Base-by-base conservation (phyloP, 2,329 filamentous ascomycete genomes). In the Aspergillus puulaauensis region DNA sequence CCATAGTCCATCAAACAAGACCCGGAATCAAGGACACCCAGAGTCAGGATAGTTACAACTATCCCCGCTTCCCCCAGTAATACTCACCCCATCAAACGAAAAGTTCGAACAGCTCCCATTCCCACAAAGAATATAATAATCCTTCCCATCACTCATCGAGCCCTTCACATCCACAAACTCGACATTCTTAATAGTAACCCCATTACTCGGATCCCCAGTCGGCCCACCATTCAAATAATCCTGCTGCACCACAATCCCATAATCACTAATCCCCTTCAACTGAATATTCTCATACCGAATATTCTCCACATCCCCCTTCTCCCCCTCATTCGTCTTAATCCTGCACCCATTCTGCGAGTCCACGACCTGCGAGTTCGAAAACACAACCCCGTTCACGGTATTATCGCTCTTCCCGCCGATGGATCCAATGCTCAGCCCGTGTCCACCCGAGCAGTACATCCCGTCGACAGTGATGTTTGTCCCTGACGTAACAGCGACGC, bases 241-340 rank as follows among this genome's bases (percentile, higher is more conserved):
- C 69, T 83, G 79, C 69, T 82, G 73, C 43, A 82, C 73, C 58
- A 80, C 79, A 56, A 83, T 80, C n/a, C 80, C 80, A 64, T 82
- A 82, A 59, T 76, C 75, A 33, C 71, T 66, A 60, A 81, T 80
- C 52, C 74, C 73, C 37, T 68, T 70, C 41, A 83, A 65, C 4
- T 69, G 71, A 60, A 82, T 82, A 64, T 80, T 77, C 59, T 73
- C 69, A 71, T 80, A 83, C 21, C 74, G 76, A 54, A 82, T 70
- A 58, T 77, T 75, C 51, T 69, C 64, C 19, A 78, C 69, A 60
- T 63, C 70, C 31, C 75, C 75, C 2, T 75, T 78, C 9, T 73
- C 74, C 47, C 70, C 69, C 55, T 60, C 72, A 60, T 77, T 77
- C 1, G 71, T 66, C 65, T 78, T 78, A 39, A 78, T 78, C 31